Evolutionary conservation across 495 filamentous ascomycete genomes (phyloP).

Genomic region (Cenococcum geophilum): DNA sequence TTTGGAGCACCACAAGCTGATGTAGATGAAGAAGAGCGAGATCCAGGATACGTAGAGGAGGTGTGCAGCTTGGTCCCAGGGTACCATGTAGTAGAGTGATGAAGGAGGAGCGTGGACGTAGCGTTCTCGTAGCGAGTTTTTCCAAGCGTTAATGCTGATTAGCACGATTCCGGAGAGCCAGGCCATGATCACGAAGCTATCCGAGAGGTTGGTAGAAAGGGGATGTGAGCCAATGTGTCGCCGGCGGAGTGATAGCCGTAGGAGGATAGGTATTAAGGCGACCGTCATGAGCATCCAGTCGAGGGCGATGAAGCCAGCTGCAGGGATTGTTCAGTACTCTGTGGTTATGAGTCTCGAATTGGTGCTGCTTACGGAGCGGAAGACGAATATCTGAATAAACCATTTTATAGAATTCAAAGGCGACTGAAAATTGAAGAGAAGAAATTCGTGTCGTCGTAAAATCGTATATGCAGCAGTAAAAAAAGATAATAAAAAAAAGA

Average conservation of each 20-base stretch:
- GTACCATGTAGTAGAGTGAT: slow-evolving; percentile 31
- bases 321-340: neutral
- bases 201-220: slow-evolving; percentile 30
- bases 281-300: slow-evolving; percentile 37
- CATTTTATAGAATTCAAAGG: slow-evolving; percentile 10
- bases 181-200: slow-evolving; percentile 34
- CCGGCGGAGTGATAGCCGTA: slow-evolving; percentile 33
- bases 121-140: slow-evolving; percentile 31
- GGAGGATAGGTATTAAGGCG: slow-evolving; percentile 33
- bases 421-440: neutral
- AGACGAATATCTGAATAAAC: slow-evolving; percentile 29
- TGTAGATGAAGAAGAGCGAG: slow-evolving; percentile 39
- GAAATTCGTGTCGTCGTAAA: neutral
- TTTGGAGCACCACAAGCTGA: slow-evolving; percentile 35
- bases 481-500: neutral
- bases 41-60: slow-evolving; percentile 39
- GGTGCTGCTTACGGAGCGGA: slow-evolving; percentile 23
- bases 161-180: slow-evolving; percentile 36
- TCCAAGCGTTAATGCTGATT: slow-evolving; percentile 39
- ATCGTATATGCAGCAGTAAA: neutral
- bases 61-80: slow-evolving; percentile 21
- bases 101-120: slow-evolving; percentile 24
- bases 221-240: slow-evolving; percentile 16
- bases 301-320: slow-evolving; percentile 38
- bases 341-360: neutral